phyloP scores from a whole-genome alignment of 345 rosid genomes.

The Euphorbia peplus region DNA sequence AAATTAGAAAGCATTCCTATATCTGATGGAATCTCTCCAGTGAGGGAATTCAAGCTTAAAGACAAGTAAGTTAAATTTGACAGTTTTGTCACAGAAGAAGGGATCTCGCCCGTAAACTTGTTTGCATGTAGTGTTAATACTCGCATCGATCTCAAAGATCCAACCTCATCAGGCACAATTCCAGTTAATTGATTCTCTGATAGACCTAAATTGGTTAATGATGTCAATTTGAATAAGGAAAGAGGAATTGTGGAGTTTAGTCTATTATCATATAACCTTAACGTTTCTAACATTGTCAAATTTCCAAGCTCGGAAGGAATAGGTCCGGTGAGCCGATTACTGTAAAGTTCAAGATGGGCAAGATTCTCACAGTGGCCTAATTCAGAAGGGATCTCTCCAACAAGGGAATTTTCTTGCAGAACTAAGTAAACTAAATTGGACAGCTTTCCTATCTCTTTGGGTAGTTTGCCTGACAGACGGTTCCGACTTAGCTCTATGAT shows the following conservation, averaged over 20 bases:
- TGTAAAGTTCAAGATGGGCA: conserved; percentile 46
- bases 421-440: conserved; percentile 40
- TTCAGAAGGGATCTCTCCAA: conserved; percentile 62
- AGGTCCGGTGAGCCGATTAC: conserved; percentile 49
- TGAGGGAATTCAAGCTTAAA: conserved; percentile 51
- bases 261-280: conserved; percentile 48
- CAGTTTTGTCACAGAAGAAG: conserved; percentile 57
- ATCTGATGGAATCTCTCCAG: conserved; percentile 57
- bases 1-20: conserved; percentile 66
- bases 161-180: conserved; percentile 47
- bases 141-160: conserved; percentile 49
- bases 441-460: conserved; percentile 66
- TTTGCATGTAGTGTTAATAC: conserved; percentile 66
- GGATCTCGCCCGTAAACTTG: conserved; percentile 56
- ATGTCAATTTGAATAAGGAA: conserved; percentile 51
- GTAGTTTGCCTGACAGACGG: conserved; percentile 57
- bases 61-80: conserved; percentile 59
- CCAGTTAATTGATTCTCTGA: conserved; percentile 64
- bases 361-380: conserved; percentile 57
- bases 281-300: conserved; percentile 39
- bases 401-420: conserved; percentile 45
- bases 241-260: conserved; percentile 68
- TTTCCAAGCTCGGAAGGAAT: conserved; percentile 73
- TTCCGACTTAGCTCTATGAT: conserved; percentile 53
- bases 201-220: conserved; percentile 54